phyloP scores from a whole-genome alignment of 208 protist genomes.

The Endotrypanum monterogeii region DNA sequence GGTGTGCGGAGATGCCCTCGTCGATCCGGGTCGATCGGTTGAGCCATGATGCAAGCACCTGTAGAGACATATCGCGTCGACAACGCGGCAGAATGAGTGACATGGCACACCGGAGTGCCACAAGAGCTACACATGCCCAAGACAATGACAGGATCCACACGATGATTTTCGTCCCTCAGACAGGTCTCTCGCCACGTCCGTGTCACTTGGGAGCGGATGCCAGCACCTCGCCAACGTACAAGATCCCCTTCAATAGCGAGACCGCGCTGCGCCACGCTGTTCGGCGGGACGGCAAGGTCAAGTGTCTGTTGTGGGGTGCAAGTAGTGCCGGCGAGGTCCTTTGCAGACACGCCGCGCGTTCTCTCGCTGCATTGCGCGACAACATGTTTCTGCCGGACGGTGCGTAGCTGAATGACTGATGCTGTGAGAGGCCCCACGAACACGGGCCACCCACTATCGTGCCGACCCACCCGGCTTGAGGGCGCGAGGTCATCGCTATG shows the following conservation, averaged over 20 bases:
- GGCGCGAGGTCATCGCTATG: slow-evolving; percentile 13
- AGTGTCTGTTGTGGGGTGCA: not conserved
- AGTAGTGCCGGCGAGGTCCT: not conserved
- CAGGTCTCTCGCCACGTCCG: slow-evolving; percentile 61
- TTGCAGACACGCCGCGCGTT: not conserved
- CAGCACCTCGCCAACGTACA: slow-evolving; percentile 23
- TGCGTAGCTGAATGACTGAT: slow-evolving; percentile 25
- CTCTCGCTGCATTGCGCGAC: slow-evolving; percentile 8
- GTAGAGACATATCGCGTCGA: slow-evolving; percentile 29
- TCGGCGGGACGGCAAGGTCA: slow-evolving; percentile 15
- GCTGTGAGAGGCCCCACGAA: slow-evolving; percentile 29
- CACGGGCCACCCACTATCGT: slow-evolving; percentile 53
- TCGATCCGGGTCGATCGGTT: not conserved
- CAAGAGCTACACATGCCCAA: slow-evolving; percentile 57
- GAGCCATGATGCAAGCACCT: slow-evolving; percentile 8
- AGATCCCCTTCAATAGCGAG: slow-evolving; percentile 62
- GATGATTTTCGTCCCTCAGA: slow-evolving; percentile 67
- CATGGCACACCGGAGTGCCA: slow-evolving; percentile 51
- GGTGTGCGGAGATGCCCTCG: not conserved
- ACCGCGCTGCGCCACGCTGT: slow-evolving; percentile 30
- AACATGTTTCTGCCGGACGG: slow-evolving; percentile 28
- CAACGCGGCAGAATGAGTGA: slow-evolving; percentile 25
- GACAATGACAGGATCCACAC: slow-evolving; percentile 41
- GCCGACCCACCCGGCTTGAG: slow-evolving; percentile 20
- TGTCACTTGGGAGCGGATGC: slow-evolving; percentile 17